phyloP scores from a whole-genome alignment of 1,139 yeast species.

The Diutina rugosa region DNA sequence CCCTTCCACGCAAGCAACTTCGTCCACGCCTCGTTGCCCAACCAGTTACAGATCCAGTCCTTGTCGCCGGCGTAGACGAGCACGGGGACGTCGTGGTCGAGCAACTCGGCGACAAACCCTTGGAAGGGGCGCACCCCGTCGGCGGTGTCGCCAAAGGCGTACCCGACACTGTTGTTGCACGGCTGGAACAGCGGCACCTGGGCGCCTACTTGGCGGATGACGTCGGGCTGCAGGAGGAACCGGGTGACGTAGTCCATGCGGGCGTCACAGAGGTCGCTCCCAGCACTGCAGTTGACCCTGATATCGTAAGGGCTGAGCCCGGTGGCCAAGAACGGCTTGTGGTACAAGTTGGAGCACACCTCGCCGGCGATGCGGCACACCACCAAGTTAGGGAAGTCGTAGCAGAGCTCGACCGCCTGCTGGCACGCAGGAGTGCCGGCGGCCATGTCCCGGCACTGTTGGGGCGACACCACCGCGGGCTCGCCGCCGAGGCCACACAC shows the following conservation, averaged over 20 bases:
- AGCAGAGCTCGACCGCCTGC: background rate
- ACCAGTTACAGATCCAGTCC: background rate
- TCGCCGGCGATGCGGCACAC: background rate
- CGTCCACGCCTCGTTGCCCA: slow-evolving; percentile 1
- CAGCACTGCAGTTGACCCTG: background rate
- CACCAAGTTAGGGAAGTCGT: background rate
- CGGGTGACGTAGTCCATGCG: background rate
- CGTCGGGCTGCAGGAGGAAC: background rate
- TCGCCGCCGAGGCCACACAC: background rate
- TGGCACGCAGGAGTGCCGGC: background rate
- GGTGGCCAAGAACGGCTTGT: background rate
- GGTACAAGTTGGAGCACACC: background rate
- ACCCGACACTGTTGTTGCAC: background rate
- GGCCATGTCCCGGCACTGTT: background rate
- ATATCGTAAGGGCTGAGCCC: background rate
- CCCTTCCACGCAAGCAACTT: background rate
- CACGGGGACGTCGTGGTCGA: background rate
- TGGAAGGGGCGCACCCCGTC: background rate
- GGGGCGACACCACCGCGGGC: background rate
- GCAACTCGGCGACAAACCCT: background rate
- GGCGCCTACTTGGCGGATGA: background rate
- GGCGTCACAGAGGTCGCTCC: background rate
- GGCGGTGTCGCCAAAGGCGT: background rate
- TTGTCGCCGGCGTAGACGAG: slow-evolving; percentile 1
- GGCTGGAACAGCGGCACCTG: background rate